These are phyloP conservation scores for Vigna nakashimae DNA, from an alignment of 306 rosid species.

Conservation along the genomic window DNA sequence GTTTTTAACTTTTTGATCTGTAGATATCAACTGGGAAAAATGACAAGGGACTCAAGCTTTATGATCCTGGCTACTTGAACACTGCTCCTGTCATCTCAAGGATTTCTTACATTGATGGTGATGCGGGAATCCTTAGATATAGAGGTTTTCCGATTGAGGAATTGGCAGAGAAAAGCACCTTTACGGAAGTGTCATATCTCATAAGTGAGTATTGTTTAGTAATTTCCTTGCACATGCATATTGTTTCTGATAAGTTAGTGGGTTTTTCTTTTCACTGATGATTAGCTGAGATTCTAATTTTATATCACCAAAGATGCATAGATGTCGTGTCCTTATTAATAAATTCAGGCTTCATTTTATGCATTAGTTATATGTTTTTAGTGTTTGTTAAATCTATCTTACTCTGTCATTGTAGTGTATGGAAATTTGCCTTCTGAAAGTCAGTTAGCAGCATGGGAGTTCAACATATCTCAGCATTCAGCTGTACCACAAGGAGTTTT, in stretches of 20 bases:
- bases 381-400: slow-evolving; percentile 12
- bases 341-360: background rate
- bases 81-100: slow-evolving; percentile 89
- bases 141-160: slow-evolving; percentile 93
- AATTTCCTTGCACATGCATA: background rate
- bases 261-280: background rate
- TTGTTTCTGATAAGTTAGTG: slow-evolving; percentile 22
- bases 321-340: slow-evolving; percentile 46
- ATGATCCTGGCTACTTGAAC: slow-evolving; percentile 91
- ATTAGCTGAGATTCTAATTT: slow-evolving; percentile 9
- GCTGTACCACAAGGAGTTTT: slow-evolving; percentile 89
- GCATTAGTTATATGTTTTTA: background rate
- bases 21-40: slow-evolving; percentile 72
- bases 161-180: slow-evolving; percentile 84
- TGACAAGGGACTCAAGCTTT: slow-evolving; percentile 89
- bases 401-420: slow-evolving; percentile 63
- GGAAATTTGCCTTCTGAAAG: slow-evolving; percentile 86
- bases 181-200: slow-evolving; percentile 84
- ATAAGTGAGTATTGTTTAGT: slow-evolving; percentile 61
- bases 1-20: slow-evolving; percentile 12
- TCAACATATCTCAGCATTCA: slow-evolving; percentile 86
- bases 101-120: slow-evolving; percentile 87
- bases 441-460: slow-evolving; percentile 84
- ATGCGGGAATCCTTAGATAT: slow-evolving; percentile 88
- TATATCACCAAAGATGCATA: background rate